phyloP scores from a whole-genome alignment of 2,329 filamentous ascomycete genomes.

The Trichoderma atrobrunneum region DNA sequence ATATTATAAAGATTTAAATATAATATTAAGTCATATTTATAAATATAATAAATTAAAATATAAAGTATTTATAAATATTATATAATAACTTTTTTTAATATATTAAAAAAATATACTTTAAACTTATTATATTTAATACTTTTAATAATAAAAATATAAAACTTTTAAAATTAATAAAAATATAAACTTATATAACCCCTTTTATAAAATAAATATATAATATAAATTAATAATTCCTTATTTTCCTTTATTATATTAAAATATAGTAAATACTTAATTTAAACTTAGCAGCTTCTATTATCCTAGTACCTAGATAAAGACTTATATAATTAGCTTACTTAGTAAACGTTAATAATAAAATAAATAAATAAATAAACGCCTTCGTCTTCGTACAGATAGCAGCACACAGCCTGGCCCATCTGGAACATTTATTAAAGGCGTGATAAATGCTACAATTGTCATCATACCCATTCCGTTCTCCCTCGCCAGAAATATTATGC shows the following conservation, averaged over 20 bases:
- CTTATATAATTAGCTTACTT: conserved; percentile 10
- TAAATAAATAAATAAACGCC: background rate
- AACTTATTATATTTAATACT: background rate
- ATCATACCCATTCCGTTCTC: too few relatives aligned
- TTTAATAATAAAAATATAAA: background rate
- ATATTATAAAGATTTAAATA: background rate
- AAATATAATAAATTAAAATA: background rate
- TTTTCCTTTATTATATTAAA: background rate
- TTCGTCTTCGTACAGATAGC: too few relatives aligned
- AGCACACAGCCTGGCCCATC: too few relatives aligned
- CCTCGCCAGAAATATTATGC: too few relatives aligned
- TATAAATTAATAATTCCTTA: background rate
- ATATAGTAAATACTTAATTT: background rate
- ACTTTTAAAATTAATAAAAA: background rate
- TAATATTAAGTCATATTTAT: background rate
- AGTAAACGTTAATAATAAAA: background rate
- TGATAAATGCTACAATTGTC: too few relatives aligned
- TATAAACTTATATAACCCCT: background rate
- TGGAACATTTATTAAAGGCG: too few relatives aligned
- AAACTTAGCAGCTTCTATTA: background rate
- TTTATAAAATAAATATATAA: background rate
- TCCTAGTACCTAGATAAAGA: background rate
- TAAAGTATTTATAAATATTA: background rate
- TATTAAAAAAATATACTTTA: background rate
- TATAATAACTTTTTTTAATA: too few relatives aligned